Evolutionary conservation across 2,329 filamentous ascomycete genomes (phyloP).

Genomic region (Trichoderma pleuroti): DNA sequence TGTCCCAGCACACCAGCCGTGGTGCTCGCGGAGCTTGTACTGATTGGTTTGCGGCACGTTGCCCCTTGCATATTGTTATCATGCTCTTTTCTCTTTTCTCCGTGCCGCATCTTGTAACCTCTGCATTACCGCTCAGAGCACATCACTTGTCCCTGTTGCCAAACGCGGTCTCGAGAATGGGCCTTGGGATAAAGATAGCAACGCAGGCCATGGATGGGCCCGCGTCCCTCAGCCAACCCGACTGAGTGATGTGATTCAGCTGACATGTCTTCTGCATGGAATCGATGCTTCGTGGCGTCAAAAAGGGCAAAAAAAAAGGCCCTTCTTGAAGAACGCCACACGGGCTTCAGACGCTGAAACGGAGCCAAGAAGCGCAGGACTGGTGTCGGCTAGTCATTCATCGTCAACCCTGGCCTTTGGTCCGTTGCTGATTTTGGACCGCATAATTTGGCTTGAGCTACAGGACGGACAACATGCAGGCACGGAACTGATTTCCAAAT

Average conservation of each 20-base stretch:
- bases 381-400: constrained; percentile 13
- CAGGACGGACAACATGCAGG: background rate
- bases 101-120: constrained; percentile 18
- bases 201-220: background rate
- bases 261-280: background rate
- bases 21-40: background rate
- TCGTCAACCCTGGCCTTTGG: background rate
- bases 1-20: constrained; percentile 7
- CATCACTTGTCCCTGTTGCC: background rate
- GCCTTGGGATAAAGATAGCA: constrained; percentile 9
- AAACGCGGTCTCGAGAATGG: background rate
- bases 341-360: constrained; percentile 14
- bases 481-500: background rate
- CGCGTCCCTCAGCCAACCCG: background rate
- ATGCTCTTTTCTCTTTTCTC: background rate
- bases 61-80: background rate
- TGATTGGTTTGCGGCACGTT: constrained; percentile 11
- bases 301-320: background rate
- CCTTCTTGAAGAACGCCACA: constrained; percentile 14
- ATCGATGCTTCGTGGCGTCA: constrained; percentile 9
- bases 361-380: constrained; percentile 4
- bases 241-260: background rate
- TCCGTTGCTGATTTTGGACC: background rate
- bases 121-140: constrained; percentile 6
- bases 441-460: background rate